A percentile compares a stretch with the other conserved stretches of the same genome.
These are phyloP conservation scores for Hippophae rhamnoides DNA, from an alignment of 306 rosid species.

Conservation along the genomic window DNA sequence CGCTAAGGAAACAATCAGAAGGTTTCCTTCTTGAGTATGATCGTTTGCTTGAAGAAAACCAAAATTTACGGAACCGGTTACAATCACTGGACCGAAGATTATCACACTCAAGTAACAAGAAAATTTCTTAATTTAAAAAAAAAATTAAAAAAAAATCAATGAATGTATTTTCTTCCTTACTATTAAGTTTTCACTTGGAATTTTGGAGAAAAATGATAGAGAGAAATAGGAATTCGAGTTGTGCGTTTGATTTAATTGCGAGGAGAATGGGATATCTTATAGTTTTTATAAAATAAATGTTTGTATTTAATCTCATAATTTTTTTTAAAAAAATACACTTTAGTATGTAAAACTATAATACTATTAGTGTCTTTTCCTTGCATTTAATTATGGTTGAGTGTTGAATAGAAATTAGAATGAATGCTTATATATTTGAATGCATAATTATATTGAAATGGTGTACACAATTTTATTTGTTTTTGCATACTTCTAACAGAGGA, in stretches of 20 bases:
- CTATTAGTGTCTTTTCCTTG: no score
- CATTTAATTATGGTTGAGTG: no score
- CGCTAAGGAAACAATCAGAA: constrained; percentile 87
- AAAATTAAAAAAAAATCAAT: neutral
- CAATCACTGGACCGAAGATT: constrained; percentile 45
- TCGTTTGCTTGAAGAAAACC: constrained; percentile 83
- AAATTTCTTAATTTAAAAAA: constrained; percentile 35
- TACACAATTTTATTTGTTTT: no score
- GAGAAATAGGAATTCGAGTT: constrained; percentile 15
- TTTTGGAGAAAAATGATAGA: constrained; percentile 16
- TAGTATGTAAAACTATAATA: no score
- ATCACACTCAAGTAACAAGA: constrained; percentile 62
- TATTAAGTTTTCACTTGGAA: constrained; percentile 19
- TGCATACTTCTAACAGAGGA: no score
- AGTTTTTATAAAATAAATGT: no score
- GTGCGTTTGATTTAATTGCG: constrained; percentile 15
- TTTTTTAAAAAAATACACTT: no score
- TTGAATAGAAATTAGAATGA: no score
- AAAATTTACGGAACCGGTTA: constrained; percentile 52
- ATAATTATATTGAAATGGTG: no score
- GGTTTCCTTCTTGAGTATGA: constrained; percentile 93
- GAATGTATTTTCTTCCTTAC: constrained; percentile 25
- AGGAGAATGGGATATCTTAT: no score
- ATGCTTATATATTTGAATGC: no score
- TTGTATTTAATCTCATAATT: no score